Evolutionary conservation across 192 early-diverging fungal genomes (phyloP).

Genomic region (Pilaira anomala): DNA sequence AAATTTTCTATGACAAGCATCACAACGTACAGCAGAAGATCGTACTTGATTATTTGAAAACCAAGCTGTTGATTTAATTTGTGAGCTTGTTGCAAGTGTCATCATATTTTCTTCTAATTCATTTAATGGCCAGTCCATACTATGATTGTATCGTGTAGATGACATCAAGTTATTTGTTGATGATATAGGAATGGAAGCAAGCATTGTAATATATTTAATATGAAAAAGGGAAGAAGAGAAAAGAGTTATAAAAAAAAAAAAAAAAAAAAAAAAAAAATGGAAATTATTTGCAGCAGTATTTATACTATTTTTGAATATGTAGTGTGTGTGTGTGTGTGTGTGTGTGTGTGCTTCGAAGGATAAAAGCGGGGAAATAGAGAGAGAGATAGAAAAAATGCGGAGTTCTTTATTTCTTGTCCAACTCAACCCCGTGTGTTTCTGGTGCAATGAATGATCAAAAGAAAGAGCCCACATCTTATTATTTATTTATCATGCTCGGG

Average conservation of each 20-base stretch:
- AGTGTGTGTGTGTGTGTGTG: no score
- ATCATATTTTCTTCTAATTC: constrained; percentile 18
- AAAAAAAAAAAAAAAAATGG: neutral
- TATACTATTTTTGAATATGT: neutral
- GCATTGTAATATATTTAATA: neutral
- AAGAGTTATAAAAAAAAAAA: neutral
- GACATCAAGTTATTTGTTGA: neutral
- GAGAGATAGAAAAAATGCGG: no score
- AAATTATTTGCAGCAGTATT: neutral
- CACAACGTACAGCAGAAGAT: constrained; percentile 17
- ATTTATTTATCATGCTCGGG: no score
- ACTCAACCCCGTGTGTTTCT: no score
- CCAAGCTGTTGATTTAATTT: neutral
- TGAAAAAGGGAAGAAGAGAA: neutral
- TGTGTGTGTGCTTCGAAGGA: no score
- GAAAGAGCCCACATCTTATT: no score
- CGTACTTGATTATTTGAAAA: neutral
- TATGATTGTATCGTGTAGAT: neutral
- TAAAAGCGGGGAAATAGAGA: no score
- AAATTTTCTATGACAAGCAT: constrained; percentile 15
- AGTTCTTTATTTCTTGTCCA: no score
- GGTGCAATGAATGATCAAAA: no score
- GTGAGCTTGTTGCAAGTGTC: constrained; percentile 4
- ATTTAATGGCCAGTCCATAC: constrained; percentile 20
- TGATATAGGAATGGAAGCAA: neutral